Evolutionary conservation across 2,329 filamentous ascomycete species (phyloP).

Genomic region (Aaosphaeria arxii): DNA sequence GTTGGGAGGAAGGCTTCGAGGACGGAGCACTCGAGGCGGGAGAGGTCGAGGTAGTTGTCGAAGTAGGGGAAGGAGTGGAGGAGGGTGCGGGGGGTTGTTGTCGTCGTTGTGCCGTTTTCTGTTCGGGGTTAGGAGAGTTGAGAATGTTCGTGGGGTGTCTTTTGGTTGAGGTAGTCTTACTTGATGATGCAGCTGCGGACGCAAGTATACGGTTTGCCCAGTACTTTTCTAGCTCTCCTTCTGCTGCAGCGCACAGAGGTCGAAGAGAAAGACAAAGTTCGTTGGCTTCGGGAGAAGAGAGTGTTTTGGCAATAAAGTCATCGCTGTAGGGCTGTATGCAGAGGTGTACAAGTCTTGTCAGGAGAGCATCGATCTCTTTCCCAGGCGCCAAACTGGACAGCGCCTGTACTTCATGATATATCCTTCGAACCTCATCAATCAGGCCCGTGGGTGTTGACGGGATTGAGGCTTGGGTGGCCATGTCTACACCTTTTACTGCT

Average conservation of each 20-base stretch:
- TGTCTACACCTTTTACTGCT: too few species aligned
- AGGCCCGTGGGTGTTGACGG: too few species aligned
- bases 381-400: conserved; percentile 29
- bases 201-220: conserved; percentile 41
- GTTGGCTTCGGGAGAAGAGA: conserved; percentile 29
- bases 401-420: conserved; percentile 11
- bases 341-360: conserved; percentile 37
- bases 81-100: conserved; percentile 1
- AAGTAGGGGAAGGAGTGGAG: conserved; percentile 49
- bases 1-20: conserved; percentile 34
- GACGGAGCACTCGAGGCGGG: conserved; percentile 45
- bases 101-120: neutral
- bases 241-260: conserved; percentile 43
- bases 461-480: too few species aligned
- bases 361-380: conserved; percentile 29
- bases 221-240: conserved; percentile 45
- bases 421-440: conserved; percentile 14
- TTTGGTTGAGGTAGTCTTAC: neutral
- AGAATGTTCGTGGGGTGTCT: conserved; percentile 3
- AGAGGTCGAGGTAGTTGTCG: conserved; percentile 49
- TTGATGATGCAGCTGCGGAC: neutral
- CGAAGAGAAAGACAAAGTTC: conserved; percentile 39
- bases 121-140: neutral
- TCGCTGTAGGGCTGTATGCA: conserved; percentile 28
- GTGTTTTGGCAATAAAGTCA: conserved; percentile 18